Evolutionary conservation across 805 yeast species (phyloP).

Genomic region (Blastobotrys muscicola): DNA sequence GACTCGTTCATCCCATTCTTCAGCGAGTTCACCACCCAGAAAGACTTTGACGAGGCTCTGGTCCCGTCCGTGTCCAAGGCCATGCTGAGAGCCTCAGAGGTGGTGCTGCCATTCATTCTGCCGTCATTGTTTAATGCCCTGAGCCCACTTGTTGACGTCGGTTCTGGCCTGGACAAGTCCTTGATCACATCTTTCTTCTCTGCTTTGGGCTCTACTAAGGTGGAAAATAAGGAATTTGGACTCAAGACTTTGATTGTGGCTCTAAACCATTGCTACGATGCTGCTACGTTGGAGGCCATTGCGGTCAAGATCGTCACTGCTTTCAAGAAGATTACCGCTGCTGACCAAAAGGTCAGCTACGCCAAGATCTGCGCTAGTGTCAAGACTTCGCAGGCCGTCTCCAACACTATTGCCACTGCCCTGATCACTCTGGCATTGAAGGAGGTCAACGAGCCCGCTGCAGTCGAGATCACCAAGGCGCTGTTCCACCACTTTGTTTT

Average conservation of each 20-base stretch:
- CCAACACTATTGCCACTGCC: conserved; percentile 33
- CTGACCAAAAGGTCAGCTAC: conserved; percentile 55
- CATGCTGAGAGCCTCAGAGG: conserved; percentile 69
- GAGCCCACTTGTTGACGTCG: conserved; percentile 33
- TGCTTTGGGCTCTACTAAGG: conserved; percentile 63
- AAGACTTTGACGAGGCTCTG: conserved; percentile 31
- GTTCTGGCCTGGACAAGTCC: conserved; percentile 34
- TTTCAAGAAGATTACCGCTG: conserved; percentile 48
- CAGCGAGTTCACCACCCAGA: conserved; percentile 33
- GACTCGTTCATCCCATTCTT: conserved; percentile 36
- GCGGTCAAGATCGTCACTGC: conserved; percentile 47
- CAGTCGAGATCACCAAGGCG: conserved; percentile 41
- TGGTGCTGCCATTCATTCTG: conserved; percentile 46
- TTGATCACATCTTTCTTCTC: conserved; percentile 43
- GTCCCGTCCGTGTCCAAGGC: conserved; percentile 65
- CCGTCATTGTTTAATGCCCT: conserved; percentile 38
- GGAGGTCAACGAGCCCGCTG: conserved; percentile 65
- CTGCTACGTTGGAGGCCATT: conserved; percentile 27
- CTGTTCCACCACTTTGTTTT: conserved; percentile 38
- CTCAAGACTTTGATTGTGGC: conserved; percentile 27
- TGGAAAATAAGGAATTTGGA: conserved; percentile 45
- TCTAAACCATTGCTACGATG: conserved; percentile 22
- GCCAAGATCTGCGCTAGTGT: conserved; percentile 36
- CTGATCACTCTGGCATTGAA: conserved; percentile 49
- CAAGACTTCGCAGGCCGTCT: conserved; percentile 24